These are phyloP conservation scores for Gracilaria vermiculophylla DNA, from an alignment of 23 red algal genomes.

Conservation along the genomic window DNA sequence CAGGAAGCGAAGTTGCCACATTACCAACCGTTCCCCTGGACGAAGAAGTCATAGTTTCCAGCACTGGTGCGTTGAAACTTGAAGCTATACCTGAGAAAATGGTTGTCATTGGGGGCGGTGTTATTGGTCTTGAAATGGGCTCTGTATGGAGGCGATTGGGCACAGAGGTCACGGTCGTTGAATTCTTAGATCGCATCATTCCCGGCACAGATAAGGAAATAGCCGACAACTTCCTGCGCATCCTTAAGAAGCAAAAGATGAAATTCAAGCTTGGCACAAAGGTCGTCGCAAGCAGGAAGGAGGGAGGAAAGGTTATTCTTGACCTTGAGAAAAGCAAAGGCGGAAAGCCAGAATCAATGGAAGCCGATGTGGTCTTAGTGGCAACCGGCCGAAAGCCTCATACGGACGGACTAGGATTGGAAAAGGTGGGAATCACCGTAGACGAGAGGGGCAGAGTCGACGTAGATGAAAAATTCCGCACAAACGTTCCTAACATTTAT, in stretches of 20 bases:
- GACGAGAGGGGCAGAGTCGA: conserved; percentile 77
- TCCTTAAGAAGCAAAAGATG: conserved; percentile 96
- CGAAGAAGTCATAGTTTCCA: conserved; percentile 85
- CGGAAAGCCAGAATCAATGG: conserved; percentile 85
- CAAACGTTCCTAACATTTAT: conserved; percentile 84
- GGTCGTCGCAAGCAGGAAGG: conserved; percentile 66
- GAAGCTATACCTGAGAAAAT: conserved; percentile 84
- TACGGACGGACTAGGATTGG: conserved; percentile 84
- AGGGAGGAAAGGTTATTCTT: conserved; percentile 64
- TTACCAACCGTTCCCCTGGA: conserved; percentile 89
- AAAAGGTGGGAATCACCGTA: conserved; percentile 82
- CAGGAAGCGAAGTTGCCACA: conserved; percentile 74
- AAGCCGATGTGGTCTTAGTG: conserved; percentile 96
- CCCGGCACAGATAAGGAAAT: conserved; percentile 89
- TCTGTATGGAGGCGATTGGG: conserved; percentile 98
- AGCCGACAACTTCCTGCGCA: conserved; percentile 71
- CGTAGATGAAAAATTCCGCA: conserved; percentile 83
- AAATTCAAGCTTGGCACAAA: conserved; percentile 97
- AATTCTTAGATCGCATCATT: conserved; percentile 92
- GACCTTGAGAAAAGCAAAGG: conserved; percentile 77
- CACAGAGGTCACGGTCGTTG: conserved; percentile 92
- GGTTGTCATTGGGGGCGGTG: conserved; percentile 95
- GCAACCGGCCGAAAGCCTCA: conserved; percentile 93
- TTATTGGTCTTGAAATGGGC: conserved; percentile 99
- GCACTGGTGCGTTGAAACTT: conserved; percentile 88